Percentiles rank a stretch among this genome's conserved stretches.
Conservation (phyloP, 257 asterid species). For the Gentiana macrophylla region DNA sequence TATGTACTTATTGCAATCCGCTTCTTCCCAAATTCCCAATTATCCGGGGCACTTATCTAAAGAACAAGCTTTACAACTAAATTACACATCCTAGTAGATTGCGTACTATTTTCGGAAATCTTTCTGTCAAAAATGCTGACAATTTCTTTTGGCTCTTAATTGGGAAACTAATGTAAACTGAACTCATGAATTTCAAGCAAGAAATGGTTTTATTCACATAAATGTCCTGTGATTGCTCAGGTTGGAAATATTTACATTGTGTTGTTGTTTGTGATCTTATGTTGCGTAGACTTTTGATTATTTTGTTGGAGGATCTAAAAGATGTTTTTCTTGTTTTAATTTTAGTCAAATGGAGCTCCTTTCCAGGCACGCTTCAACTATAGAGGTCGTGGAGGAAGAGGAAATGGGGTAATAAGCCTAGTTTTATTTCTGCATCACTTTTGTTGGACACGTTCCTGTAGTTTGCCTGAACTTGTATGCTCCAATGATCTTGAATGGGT, state of each 20-base stretch:
- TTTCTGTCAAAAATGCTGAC: no score
- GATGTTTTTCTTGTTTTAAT: neutral
- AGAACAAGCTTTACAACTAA: neutral
- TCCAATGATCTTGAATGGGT: no score
- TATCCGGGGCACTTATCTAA: neutral
- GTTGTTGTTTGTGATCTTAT: neutral
- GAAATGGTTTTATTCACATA: no score
- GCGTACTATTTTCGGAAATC: no score
- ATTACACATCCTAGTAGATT: neutral
- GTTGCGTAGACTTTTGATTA: neutral
- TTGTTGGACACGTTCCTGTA: no score
- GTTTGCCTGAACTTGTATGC: no score
- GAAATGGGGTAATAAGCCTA: constrained; percentile 41
- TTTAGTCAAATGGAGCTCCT: constrained; percentile 62
- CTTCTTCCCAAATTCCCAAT: no score
- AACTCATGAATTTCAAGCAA: no score
- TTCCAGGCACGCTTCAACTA: constrained; percentile 50
- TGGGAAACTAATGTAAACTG: neutral
- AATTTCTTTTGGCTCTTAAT: neutral
- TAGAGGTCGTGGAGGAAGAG: constrained; percentile 96
- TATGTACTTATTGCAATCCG: neutral
- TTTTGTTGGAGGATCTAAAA: neutral
- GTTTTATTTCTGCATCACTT: constrained; percentile 3
- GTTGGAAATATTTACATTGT: neutral
- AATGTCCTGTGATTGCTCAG: neutral